Evolutionary conservation across 768 basidiomycete genomes (phyloP), one percentile per base, ranked within the genome.

Genomic region (Scleroderma bovista): DNA sequence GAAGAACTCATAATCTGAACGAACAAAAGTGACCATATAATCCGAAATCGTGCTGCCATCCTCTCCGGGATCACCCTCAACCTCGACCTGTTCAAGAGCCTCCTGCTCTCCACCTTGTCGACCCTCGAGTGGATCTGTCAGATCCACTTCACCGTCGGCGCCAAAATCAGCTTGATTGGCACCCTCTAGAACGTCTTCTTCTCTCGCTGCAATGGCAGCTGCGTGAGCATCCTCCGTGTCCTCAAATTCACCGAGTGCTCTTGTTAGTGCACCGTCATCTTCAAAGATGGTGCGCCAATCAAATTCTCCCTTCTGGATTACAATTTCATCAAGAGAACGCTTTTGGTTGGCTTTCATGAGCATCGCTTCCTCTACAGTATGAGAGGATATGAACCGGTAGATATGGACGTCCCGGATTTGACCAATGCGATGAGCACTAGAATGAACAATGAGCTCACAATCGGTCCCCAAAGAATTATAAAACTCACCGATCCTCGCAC

Each of bases 301-400:
- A 60, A 97, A 97, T 65, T 88, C 90, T 41, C 94, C 94, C 60
- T 83, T 84, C 63, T 93, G 91, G 50, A 97, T 96, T 57, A 97
- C 92, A 45, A 96, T 75, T 52, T 81, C 85, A 63, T 96, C 92
- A 50, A 98, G 72, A 9, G 86, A 82, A 45, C 93, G 85, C 68
- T 98, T 98, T 71, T 98, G 94, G 58, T 98, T 94, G n/a, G 94
- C 94, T 65, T 95, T 96, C 54, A 86, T 85, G 29, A 98, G 79
- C 81, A 98, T 88, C 46, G 93, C 91, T 68, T 97, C 94, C 67
- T 98, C 94, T 29, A 98, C 92, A 0, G 94, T 94, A 67, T 88
- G 79, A 51, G 80, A 75, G 10, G 90, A 90, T 42, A 97, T 84
- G 63, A 98, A 92, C 16, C 94, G 86, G 68, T 95, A 96, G 58